phyloP scores from a whole-genome alignment of 805 yeast species.

The Kodamaea jinghongensis region DNA sequence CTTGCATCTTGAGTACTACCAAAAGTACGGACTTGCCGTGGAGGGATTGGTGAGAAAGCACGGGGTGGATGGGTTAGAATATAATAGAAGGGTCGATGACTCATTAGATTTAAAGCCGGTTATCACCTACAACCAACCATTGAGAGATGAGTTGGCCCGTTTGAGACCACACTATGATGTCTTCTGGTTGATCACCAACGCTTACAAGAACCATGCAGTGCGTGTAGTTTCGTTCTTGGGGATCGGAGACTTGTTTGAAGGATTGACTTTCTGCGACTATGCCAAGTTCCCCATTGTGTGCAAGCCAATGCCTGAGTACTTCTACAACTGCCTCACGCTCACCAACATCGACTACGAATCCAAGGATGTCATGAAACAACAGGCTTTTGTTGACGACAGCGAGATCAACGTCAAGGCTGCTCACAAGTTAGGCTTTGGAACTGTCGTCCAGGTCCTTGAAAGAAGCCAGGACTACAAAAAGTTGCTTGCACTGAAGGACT shows the following conservation, averaged over 20 bases:
- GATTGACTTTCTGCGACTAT: constrained; percentile 91
- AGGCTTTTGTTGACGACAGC: constrained; percentile 82
- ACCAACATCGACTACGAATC: constrained; percentile 51
- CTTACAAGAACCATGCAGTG: constrained; percentile 85
- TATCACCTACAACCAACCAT: constrained; percentile 56
- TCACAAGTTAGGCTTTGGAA: constrained; percentile 63
- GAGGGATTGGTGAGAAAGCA: constrained; percentile 77
- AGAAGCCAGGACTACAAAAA: constrained; percentile 51
- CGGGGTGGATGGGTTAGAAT: constrained; percentile 82
- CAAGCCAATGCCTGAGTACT: constrained; percentile 81
- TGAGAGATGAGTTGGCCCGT: constrained; percentile 51
- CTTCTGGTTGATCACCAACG: constrained; percentile 92
- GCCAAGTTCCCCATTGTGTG: constrained; percentile 66
- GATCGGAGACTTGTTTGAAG: constrained; percentile 90
- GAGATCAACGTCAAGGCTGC: constrained; percentile 78
- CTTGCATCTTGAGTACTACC: constrained; percentile 74
- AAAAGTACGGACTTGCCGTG: constrained; percentile 86
- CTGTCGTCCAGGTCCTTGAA: constrained; percentile 74
- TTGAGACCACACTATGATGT: constrained; percentile 48
- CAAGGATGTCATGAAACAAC: constrained; percentile 44
- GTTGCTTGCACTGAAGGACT: constrained; percentile 27
- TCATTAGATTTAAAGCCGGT: constrained; percentile 81
- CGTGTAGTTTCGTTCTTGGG: constrained; percentile 80
- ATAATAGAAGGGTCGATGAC: constrained; percentile 87
- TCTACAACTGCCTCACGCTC: constrained; percentile 58